Percentiles rank a stretch among this genome's conserved stretches.
These are phyloP conservation scores for Globisporangium lucens DNA, from an alignment of 352 stramenopile genomes.

Conservation along the genomic window DNA sequence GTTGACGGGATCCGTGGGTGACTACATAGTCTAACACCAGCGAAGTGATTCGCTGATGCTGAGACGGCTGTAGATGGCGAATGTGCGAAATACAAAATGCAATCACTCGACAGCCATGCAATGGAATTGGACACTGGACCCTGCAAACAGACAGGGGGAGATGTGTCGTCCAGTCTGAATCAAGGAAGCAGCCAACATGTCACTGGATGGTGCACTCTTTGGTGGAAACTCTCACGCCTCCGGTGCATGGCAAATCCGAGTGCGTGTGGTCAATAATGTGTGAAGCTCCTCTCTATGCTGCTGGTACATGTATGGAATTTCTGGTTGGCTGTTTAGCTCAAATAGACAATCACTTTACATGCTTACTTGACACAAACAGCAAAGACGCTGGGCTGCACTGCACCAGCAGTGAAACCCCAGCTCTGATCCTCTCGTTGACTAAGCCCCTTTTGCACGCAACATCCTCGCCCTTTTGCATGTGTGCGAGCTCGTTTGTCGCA, in stretches of 20 bases:
- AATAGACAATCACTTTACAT: not conserved
- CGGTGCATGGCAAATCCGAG: not conserved
- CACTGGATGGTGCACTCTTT: not conserved
- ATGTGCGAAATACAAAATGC: not conserved
- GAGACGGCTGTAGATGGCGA: not conserved
- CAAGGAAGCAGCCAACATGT: not conserved
- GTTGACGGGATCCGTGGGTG: not conserved
- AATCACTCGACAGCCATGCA: not conserved
- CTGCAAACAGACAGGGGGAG: not conserved
- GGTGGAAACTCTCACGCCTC: not conserved
- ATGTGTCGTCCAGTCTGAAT: not conserved
- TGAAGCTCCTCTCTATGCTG: not conserved
- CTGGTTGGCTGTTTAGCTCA: not conserved
- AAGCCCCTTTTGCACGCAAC: too few species aligned
- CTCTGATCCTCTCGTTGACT: not conserved
- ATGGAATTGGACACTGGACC: not conserved
- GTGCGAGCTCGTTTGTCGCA: not conserved
- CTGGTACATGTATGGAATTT: not conserved
- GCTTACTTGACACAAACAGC: not conserved
- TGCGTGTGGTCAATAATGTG: not conserved
- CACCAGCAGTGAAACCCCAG: not conserved
- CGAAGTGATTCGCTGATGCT: not conserved
- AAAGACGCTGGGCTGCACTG: not conserved
- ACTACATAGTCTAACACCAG: not conserved
- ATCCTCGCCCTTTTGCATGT: not conserved